phyloP scores from a whole-genome alignment of 2,329 filamentous ascomycete genomes.

The Phialemonium atrogriseum region DNA sequence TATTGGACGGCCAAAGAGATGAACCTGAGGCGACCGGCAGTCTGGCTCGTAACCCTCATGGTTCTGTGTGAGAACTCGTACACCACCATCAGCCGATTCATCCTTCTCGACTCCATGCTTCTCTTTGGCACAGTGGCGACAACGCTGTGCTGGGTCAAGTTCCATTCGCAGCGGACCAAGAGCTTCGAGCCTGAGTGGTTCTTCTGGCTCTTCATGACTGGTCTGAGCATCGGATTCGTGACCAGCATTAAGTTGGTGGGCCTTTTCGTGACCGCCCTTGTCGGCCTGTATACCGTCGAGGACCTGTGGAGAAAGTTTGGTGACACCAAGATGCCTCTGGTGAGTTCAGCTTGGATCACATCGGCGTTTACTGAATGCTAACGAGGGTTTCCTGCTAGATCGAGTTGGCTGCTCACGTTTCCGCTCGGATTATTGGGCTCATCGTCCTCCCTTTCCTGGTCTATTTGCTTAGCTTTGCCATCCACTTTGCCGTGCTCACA shows the following conservation, averaged over 20 bases:
- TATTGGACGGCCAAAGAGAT: slow-evolving; percentile 93
- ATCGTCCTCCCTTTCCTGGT: slow-evolving; percentile 85
- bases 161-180: slow-evolving; percentile 78
- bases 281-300: slow-evolving; percentile 91
- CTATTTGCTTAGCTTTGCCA: slow-evolving; percentile 90
- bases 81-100: slow-evolving; percentile 97
- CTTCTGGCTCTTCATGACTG: slow-evolving; percentile 86
- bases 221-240: slow-evolving; percentile 92
- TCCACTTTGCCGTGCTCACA: slow-evolving; percentile 90
- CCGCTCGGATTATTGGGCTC: slow-evolving; percentile 72
- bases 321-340: slow-evolving; percentile 81
- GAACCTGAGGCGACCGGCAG: slow-evolving; percentile 74
- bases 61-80: slow-evolving; percentile 99
- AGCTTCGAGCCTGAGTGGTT: slow-evolving; percentile 92
- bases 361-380: too few species aligned
- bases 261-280: slow-evolving; percentile 88
- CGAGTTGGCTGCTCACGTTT: slow-evolving; percentile 66
- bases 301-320: slow-evolving; percentile 99
- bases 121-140: slow-evolving; percentile 98
- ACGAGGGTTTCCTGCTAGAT: slow-evolving; percentile 10
- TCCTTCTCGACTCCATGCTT: slow-evolving; percentile 96
- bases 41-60: slow-evolving; percentile 95
- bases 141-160: slow-evolving; percentile 93
- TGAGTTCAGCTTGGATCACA: slow-evolving; percentile 33
- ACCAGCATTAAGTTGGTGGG: slow-evolving; percentile 99